Base-by-base conservation (phyloP, 352 stramenopile species). In the Nothophytophthora sp. region DNA sequence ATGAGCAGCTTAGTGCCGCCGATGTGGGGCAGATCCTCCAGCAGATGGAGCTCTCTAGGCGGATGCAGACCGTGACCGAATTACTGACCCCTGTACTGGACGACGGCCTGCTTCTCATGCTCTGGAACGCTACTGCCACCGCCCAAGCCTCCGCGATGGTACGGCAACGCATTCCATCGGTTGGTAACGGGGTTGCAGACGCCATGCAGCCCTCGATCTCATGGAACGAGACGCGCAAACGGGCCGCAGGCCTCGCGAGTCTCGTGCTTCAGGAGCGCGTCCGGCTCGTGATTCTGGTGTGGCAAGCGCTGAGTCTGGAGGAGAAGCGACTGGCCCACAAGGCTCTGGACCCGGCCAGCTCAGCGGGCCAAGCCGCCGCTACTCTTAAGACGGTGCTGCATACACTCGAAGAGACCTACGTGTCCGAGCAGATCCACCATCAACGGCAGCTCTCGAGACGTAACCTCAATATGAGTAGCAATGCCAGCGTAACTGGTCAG, bases 201-300 rank as follows among this genome's bases (percentile, higher is more conserved):
- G 7, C 33, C 4, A 20, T 16, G 0, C 52, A 50, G 7, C 52
- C 54, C 10, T 36, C 24, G 16, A 59, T 67, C 25, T 55, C 55
- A 1, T 55, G 69, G 44, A 40, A 66, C 11, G 53, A 70, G 33
- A 62, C 67, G 13, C 58, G 68, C 22, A 73, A 73, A 16, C 63
- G 67, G 24, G 77, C 67, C 9, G 60, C 70, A 5, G 65, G 51
- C 1, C 54, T 87, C 10, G 73, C 73, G 2, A 74, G 63, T 11
- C 63, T 73, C 4, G 72, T 88, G 15, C 60, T 90, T 0, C 74
- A 86, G 34, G 78, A 88, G 42, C 76, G 79, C n/a, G 76, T 86
- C 11, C 71, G 64, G 0, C 60, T 90, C 2, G 48, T 90, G 34
- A 47, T 80, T 39, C 54, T 65, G 3, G 61, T 81, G 6, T 85